phyloP scores from a whole-genome alignment of 75 land plant species.

The Selaginella moellendorffii region DNA sequence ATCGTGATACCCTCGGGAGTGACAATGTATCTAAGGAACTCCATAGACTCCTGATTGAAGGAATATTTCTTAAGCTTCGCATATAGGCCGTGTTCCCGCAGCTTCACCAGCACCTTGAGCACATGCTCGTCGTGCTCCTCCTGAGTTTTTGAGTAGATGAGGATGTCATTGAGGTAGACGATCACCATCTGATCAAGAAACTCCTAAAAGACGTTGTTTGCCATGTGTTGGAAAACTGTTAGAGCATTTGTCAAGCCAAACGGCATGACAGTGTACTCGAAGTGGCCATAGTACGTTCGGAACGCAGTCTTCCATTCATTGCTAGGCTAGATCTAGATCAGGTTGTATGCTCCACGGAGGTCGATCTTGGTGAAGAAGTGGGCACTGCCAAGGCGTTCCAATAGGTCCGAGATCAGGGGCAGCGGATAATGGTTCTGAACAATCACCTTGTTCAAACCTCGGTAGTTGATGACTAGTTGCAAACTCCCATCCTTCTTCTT shows the following conservation, averaged over 20 bases:
- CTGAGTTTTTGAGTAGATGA: background rate
- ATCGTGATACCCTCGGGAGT: background rate
- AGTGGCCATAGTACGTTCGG: background rate
- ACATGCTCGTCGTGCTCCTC: conserved; percentile 3
- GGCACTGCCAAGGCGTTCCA: background rate
- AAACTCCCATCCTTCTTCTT: conserved; percentile 5
- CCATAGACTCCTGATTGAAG: background rate
- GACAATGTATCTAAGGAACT: conserved; percentile 5
- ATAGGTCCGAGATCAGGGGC: background rate
- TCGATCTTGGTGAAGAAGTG: conserved; percentile 2
- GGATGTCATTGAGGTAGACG: conserved; percentile 5
- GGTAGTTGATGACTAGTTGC: conserved; percentile 3
- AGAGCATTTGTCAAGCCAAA: background rate
- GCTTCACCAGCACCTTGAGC: background rate
- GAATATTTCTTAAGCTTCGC: conserved; percentile 6
- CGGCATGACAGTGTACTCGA: background rate
- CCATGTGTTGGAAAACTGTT: background rate
- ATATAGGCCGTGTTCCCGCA: conserved; percentile 2
- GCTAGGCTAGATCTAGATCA: background rate
- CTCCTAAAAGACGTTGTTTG: background rate
- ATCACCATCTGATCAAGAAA: background rate
- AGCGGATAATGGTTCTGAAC: conserved; percentile 3
- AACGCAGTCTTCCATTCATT: conserved; percentile 10
- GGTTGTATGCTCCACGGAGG: conserved; percentile 2
- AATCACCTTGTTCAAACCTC: background rate